These are phyloP conservation scores for Neonectria ditissima DNA, from an alignment of 2,329 filamentous ascomycete species.

Conservation along the genomic window DNA sequence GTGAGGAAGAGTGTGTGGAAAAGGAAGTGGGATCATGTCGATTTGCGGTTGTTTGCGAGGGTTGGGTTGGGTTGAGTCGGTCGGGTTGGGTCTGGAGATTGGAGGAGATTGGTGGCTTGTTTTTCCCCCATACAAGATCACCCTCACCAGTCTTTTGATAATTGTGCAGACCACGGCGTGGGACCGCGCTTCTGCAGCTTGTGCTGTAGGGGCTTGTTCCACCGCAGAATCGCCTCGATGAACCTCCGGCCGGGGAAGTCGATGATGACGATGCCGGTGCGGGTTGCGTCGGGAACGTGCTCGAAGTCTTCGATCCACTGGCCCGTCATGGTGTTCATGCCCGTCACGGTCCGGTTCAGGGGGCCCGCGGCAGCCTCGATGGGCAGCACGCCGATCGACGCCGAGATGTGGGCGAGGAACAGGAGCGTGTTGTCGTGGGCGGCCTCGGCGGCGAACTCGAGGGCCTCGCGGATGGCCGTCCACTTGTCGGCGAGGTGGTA, in stretches of 20 bases:
- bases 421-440: conserved; percentile 52
- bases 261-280: conserved; percentile 60
- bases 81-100: background rate
- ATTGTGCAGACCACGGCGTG: conserved; percentile 3
- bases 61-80: background rate
- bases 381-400: conserved; percentile 60
- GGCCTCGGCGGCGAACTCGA: conserved; percentile 52
- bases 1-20: conserved; percentile 4
- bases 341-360: conserved; percentile 54
- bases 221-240: conserved; percentile 56
- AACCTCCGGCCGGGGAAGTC: conserved; percentile 61
- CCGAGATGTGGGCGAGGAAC: conserved; percentile 61
- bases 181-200: conserved; percentile 9
- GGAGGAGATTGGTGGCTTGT: background rate
- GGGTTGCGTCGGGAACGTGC: conserved; percentile 41
- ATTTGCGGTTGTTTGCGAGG: conserved; percentile 25
- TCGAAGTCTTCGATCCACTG: conserved; percentile 54
- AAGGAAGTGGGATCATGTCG: conserved; percentile 19
- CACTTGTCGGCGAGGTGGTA: conserved; percentile 60
- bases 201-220: conserved; percentile 50
- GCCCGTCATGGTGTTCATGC: conserved; percentile 64
- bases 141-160: conserved; percentile 10
- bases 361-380: conserved; percentile 63
- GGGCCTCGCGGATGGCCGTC: conserved; percentile 55
- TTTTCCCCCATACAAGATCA: background rate